These are phyloP conservation scores for Exophiala oligosperma DNA, from an alignment of 2,329 filamentous ascomycete genomes.

Conservation along the genomic window DNA sequence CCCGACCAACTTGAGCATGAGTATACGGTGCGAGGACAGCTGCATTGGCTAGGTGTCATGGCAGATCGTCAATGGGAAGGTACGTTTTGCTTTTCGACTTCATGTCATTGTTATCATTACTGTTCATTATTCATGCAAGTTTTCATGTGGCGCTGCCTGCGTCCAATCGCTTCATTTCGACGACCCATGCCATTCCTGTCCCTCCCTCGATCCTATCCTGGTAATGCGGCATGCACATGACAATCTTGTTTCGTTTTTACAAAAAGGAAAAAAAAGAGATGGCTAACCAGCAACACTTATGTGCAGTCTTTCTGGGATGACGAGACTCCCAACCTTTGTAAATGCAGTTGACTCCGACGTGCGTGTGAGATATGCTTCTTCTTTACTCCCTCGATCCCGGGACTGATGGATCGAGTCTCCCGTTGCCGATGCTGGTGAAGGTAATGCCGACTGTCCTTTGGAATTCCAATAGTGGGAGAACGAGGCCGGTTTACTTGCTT, in stretches of 20 bases:
- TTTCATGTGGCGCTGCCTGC: too few relatives aligned
- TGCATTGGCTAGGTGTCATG: constrained; percentile 73
- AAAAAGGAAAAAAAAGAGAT: neutral
- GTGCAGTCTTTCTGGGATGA: constrained; percentile 43
- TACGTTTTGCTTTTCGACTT: constrained; percentile 34
- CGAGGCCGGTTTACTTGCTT: constrained; percentile 8
- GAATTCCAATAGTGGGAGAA: neutral
- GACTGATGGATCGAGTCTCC: constrained; percentile 4
- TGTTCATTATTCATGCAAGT: constrained; percentile 3
- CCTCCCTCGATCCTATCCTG: too few relatives aligned
- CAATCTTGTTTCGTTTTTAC: neutral
- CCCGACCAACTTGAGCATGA: constrained; percentile 50
- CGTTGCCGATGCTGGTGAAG: constrained; percentile 6
- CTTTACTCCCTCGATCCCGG: neutral
- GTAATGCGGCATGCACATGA: neutral
- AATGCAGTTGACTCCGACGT: neutral
- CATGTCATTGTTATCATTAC: too few relatives aligned
- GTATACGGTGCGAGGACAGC: constrained; percentile 63
- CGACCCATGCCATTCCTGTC: too few relatives aligned
- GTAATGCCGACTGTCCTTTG: constrained; percentile 11
- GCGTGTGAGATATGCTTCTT: constrained; percentile 4
- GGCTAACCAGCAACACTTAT: constrained; percentile 16
- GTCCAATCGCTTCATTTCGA: too few relatives aligned
- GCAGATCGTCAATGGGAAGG: constrained; percentile 72
- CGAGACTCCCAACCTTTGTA: neutral